These are phyloP conservation scores for Cyclaneusma minus DNA, from an alignment of 2,329 filamentous ascomycete genomes.

Conservation along the genomic window DNA sequence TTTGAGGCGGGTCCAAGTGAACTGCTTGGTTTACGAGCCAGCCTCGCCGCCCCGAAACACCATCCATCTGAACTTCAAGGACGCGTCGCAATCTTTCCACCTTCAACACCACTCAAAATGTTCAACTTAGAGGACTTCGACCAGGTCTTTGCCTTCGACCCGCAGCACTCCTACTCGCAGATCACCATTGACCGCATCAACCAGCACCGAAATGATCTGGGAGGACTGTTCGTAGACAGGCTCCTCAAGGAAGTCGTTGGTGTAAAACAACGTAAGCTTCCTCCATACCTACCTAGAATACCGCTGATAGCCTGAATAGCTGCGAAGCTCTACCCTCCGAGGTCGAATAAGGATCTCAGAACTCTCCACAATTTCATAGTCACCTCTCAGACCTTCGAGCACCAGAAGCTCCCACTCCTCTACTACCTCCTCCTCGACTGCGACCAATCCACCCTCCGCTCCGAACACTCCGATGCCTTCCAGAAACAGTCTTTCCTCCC, in stretches of 20 bases:
- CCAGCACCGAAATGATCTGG: conserved; percentile 47
- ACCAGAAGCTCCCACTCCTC: conserved; percentile 69
- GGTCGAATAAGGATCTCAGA: conserved; percentile 48
- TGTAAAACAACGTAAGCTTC: conserved; percentile 47
- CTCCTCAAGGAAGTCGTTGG: conserved; percentile 56
- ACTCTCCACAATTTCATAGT: conserved; percentile 57
- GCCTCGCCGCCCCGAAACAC: too few species aligned
- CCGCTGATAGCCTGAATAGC: conserved; percentile 22
- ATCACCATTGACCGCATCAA: conserved; percentile 47
- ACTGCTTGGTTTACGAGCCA: too few species aligned
- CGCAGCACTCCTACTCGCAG: conserved; percentile 45
- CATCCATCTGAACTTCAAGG: too few species aligned
- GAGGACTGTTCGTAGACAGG: conserved; percentile 68
- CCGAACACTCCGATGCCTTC: conserved; percentile 39
- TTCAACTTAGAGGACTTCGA: conserved; percentile 53
- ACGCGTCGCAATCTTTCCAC: too few species aligned
- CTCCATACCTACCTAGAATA: conserved; percentile 5
- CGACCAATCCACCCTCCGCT: conserved; percentile 25
- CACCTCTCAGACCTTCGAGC: conserved; percentile 44
- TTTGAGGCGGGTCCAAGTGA: neutral
- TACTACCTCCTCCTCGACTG: conserved; percentile 75
- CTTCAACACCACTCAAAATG: conserved; percentile 23
- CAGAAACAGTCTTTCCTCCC: conserved; percentile 50
- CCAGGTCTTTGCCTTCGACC: conserved; percentile 46
- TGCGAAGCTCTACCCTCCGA: conserved; percentile 59